These are phyloP conservation scores for Helianthus tuberosus DNA, from an alignment of 129 eudicot genomes.

Conservation along the genomic window DNA sequence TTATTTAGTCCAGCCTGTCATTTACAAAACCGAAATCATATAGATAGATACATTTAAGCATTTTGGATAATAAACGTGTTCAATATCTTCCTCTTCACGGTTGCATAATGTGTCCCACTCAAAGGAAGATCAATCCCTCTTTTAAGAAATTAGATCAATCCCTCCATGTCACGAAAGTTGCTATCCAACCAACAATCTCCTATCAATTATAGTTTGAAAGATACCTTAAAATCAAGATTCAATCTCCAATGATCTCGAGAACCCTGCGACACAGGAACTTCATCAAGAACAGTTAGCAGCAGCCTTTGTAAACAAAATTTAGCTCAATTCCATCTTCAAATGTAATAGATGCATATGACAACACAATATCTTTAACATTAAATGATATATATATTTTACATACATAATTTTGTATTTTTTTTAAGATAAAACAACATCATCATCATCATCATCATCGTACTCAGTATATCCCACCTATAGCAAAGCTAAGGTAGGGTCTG, in stretches of 20 bases:
- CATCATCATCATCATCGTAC: too few species aligned
- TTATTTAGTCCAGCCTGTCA: background rate
- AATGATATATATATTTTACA: background rate
- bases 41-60: too few species aligned
- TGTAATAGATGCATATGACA: background rate
- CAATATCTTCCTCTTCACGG: too few species aligned
- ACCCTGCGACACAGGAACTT: background rate
- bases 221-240: background rate
- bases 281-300: background rate
- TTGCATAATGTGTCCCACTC: too few species aligned
- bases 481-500: too few species aligned
- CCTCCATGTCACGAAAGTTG: background rate
- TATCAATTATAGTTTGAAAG: background rate
- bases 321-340: background rate
- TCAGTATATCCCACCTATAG: too few species aligned
- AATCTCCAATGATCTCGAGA: background rate
- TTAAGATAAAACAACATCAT: background rate
- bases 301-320: background rate
- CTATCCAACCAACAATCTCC: constrained; percentile 3
- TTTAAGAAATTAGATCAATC: too few species aligned
- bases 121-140: background rate
- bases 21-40: background rate
- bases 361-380: background rate
- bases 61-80: too few species aligned
- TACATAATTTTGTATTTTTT: background rate